phyloP scores from a whole-genome alignment of 2,329 filamentous ascomycete species.

The Hawksworthiomyces lignivorus region DNA sequence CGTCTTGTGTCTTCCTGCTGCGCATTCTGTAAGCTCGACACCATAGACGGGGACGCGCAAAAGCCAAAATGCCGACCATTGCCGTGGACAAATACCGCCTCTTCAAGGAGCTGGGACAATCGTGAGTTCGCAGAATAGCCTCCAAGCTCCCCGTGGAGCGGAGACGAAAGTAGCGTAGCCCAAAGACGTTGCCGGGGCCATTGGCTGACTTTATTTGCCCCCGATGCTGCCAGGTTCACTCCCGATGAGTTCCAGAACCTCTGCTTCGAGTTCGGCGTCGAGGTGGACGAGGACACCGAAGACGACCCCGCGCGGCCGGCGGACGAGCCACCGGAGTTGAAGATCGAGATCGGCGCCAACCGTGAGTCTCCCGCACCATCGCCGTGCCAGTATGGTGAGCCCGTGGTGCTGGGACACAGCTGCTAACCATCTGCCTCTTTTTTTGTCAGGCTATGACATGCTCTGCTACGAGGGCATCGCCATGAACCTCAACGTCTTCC shows the following conservation, averaged over 20 bases:
- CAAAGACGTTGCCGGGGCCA: no score
- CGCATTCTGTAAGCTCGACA: no score
- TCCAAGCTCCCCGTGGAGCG: no score
- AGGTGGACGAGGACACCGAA: conserved; percentile 92
- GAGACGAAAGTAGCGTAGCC: conserved; percentile 17
- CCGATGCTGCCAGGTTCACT: conserved; percentile 56
- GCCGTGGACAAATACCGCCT: conserved; percentile 93
- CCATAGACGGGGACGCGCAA: no score
- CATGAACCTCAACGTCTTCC: conserved; percentile 92
- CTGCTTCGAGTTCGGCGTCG: conserved; percentile 97
- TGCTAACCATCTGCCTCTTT: no score
- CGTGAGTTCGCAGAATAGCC: conserved; percentile 49
- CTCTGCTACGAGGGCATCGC: conserved; percentile 96
- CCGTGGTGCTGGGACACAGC: no score
- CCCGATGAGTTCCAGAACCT: conserved; percentile 93
- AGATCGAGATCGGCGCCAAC: conserved; percentile 97
- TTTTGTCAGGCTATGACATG: conserved; percentile 66
- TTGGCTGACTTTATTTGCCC: no score
- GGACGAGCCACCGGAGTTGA: conserved; percentile 84
- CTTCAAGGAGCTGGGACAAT: conserved; percentile 82
- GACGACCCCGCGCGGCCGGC: conserved; percentile 62
- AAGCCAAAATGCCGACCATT: conserved; percentile 78
- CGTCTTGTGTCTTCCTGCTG: no score
- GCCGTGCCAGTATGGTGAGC: no score
- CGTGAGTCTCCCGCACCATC: conserved; percentile 4